These are phyloP conservation scores for Aspergillus phoenicis DNA, from an alignment of 2,329 filamentous ascomycete genomes.

Conservation along the genomic window DNA sequence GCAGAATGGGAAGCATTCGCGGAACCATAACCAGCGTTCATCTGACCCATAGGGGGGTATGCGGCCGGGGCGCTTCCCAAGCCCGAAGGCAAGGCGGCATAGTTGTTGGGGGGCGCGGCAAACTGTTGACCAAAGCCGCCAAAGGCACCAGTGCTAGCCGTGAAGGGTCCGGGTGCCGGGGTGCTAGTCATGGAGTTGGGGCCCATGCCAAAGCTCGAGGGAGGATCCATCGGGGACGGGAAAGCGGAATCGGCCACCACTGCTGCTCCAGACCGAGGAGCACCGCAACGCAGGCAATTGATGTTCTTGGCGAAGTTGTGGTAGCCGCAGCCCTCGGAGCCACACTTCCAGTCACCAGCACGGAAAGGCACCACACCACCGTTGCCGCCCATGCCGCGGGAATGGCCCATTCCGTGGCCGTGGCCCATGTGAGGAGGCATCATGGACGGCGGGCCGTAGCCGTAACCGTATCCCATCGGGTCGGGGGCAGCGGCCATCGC, in stretches of 20 bases:
- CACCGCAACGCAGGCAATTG: slow-evolving; percentile 93
- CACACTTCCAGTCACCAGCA: slow-evolving; percentile 98
- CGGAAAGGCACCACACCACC: slow-evolving; percentile 93
- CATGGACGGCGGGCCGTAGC: slow-evolving; percentile 70
- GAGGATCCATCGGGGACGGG: slow-evolving; percentile 84
- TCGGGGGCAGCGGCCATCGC: slow-evolving; percentile 81
- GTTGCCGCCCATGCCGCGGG: slow-evolving; percentile 67
- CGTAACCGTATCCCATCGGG: slow-evolving; percentile 68
- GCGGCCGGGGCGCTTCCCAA: slow-evolving; percentile 76
- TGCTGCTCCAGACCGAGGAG: slow-evolving; percentile 87
- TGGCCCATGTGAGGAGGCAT: slow-evolving; percentile 75
- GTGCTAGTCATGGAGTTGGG: slow-evolving; percentile 84
- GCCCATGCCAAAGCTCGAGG: slow-evolving; percentile 80
- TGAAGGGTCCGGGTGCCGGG: slow-evolving; percentile 75
- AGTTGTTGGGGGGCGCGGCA: slow-evolving; percentile 78
- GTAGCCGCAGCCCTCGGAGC: slow-evolving; percentile 94
- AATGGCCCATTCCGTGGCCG: slow-evolving; percentile 60
- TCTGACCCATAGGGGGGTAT: slow-evolving; percentile 67
- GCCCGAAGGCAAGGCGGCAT: slow-evolving; percentile 76
- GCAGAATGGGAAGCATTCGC: slow-evolving; percentile 78
- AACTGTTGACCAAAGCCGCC: slow-evolving; percentile 76
- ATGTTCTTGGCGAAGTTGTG: slow-evolving; percentile 99
- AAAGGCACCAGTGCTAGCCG: slow-evolving; percentile 69
- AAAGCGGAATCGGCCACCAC: slow-evolving; percentile 94
- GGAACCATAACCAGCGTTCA: slow-evolving; percentile 80